Percentiles rank a stretch among this genome's conserved stretches.
These are phyloP conservation scores for Lyophyllum decastes DNA, from an alignment of 768 basidiomycete genomes.

Conservation along the genomic window DNA sequence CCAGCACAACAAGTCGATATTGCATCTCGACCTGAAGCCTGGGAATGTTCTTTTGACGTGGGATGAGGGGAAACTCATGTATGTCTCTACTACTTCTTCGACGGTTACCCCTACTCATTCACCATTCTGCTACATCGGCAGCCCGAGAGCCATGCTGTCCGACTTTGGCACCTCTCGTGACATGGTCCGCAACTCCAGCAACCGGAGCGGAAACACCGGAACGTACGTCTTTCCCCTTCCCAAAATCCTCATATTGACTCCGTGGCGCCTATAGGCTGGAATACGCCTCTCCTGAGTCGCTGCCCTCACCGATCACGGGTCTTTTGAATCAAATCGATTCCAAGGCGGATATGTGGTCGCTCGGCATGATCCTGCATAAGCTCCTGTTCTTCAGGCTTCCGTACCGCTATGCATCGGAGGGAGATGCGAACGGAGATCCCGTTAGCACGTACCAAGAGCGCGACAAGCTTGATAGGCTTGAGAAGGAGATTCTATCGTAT, in stretches of 20 bases:
- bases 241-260: background rate
- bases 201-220: slow-evolving; percentile 91
- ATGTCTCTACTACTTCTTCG: slow-evolving; percentile 23
- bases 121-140: slow-evolving; percentile 27
- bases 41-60: slow-evolving; percentile 92
- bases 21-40: slow-evolving; percentile 93
- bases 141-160: slow-evolving; percentile 91
- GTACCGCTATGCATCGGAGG: slow-evolving; percentile 70
- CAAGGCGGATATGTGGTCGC: slow-evolving; percentile 95
- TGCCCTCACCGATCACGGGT: slow-evolving; percentile 68
- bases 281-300: slow-evolving; percentile 86
- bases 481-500: slow-evolving; percentile 74
- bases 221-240: slow-evolving; percentile 56
- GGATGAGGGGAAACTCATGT: slow-evolving; percentile 87
- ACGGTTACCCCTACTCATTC: background rate
- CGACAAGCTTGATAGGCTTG: slow-evolving; percentile 69
- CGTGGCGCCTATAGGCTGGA: slow-evolving; percentile 55
- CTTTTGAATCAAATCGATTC: slow-evolving; percentile 73
- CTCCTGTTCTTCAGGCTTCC: slow-evolving; percentile 90
- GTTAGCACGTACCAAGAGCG: slow-evolving; percentile 44
- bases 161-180: slow-evolving; percentile 96
- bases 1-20: slow-evolving; percentile 80
- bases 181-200: slow-evolving; percentile 69
- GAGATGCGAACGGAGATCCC: slow-evolving; percentile 47
- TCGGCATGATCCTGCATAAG: slow-evolving; percentile 95